Base-by-base conservation (phyloP, 2,329 filamentous ascomycete species). In the Geosmithia putterillii region DNA sequence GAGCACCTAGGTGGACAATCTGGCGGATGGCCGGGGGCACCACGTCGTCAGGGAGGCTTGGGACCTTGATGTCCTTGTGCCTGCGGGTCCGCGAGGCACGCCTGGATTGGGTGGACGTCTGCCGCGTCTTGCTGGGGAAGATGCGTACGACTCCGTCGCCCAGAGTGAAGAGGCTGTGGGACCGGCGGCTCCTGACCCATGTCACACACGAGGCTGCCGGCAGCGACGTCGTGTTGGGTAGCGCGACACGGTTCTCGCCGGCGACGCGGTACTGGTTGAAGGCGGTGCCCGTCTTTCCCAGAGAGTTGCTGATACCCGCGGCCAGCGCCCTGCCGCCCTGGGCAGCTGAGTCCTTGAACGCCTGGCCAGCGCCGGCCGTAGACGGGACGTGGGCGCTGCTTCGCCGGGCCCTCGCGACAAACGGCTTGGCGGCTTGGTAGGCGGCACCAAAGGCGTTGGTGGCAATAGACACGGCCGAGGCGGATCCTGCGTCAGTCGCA, bases 271-370 rank as follows among this genome's bases (percentile, higher is more conserved):
- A 73, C 50, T 83, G 77, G 50, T 71, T 82, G 57, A 83, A 78
- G 38, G 74, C 74, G 14, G 72, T 78, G 45, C 80, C 82, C n/a
- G 81, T 83, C 56, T 81, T 83, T 36, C 79, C 81, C 22, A 87
- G 73, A 4, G 83, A 86, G 56, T 79, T 80, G 56, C 79, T 85
- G 48, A 89, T 79, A 39, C 81, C 82, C 41, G 79, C 80, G 44
- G 82, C 83, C 44, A 89, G 73, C 20, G 79, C 81, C 56, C 83
- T 80, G 20, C 81, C 77, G 10, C 83, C 80, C 51, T 86, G 81
- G 6, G 81, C 79, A 20, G 78, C 78, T 45, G 77, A 76, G 37
- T 76, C 73, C 44, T 73, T 73, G 45, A 78, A 61, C 8, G 63
- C 71, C 5, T 37, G 32, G 7, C 32, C 20, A 7, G 63, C 60